A percentile compares a stretch with the other conserved stretches of the same genome.
These are phyloP conservation scores for Stentor coeruleus DNA, from an alignment of 73 alveolate genomes.

Conservation along the genomic window DNA sequence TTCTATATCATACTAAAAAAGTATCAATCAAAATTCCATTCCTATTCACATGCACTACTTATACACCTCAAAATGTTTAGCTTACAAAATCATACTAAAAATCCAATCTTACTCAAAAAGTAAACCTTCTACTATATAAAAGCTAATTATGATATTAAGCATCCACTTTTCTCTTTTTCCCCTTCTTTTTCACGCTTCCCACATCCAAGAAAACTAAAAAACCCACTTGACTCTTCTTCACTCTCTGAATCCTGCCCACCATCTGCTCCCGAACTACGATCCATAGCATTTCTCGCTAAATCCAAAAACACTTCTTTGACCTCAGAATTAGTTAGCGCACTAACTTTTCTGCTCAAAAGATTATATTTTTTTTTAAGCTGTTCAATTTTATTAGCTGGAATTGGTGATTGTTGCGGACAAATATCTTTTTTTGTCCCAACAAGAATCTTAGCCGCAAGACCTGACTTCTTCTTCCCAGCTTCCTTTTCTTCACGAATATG, in stretches of 20 bases:
- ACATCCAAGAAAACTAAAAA: neutral
- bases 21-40: too few species aligned
- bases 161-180: neutral
- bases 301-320: conserved; percentile 11
- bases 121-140: too few species aligned
- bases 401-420: neutral
- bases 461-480: conserved; percentile 10
- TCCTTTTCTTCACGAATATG: conserved; percentile 22
- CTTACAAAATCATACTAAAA: too few species aligned
- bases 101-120: too few species aligned
- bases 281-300: conserved; percentile 11
- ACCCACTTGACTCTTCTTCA: neutral
- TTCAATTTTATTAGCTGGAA: neutral
- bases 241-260: neutral
- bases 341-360: conserved; percentile 1
- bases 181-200: neutral
- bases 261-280: neutral
- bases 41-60: too few species aligned
- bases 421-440: conserved; percentile 32
- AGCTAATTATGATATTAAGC: too few species aligned
- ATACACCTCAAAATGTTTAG: too few species aligned
- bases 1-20: too few species aligned
- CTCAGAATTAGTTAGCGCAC: conserved; percentile 4
- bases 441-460: conserved; percentile 1
- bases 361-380: conserved; percentile 1